phyloP scores from a whole-genome alignment of 768 basidiomycete genomes.

The Hygrophoropsis aurantiaca region DNA sequence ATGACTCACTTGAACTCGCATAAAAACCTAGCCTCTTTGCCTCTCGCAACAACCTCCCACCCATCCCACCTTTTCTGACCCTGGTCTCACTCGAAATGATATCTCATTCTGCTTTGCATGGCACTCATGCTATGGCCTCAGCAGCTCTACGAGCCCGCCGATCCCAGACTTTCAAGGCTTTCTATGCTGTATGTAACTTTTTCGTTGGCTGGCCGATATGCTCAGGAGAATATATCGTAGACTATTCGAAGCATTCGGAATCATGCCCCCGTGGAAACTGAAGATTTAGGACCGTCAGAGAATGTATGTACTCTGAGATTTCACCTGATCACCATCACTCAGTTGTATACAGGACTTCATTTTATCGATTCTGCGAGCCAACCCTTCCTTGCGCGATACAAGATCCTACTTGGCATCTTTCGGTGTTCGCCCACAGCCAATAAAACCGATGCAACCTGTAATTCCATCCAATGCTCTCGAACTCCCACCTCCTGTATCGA shows the following conservation, averaged over 20 bases:
- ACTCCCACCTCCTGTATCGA: slow-evolving; percentile 21
- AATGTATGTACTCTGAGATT: slow-evolving; percentile 41
- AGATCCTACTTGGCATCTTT: slow-evolving; percentile 92
- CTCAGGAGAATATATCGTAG: slow-evolving; percentile 22
- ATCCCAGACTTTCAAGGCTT: slow-evolving; percentile 46
- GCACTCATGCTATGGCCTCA: slow-evolving; percentile 29
- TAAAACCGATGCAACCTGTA: slow-evolving; percentile 26
- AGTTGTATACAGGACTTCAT: slow-evolving; percentile 79
- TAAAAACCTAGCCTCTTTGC: slow-evolving; percentile 10
- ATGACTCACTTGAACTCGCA: slow-evolving; percentile 9
- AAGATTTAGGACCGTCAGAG: slow-evolving; percentile 38
- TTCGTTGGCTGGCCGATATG: slow-evolving; percentile 10
- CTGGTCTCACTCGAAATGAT: slow-evolving; percentile 31
- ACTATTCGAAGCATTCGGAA: slow-evolving; percentile 31
- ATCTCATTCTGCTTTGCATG: slow-evolving; percentile 26
- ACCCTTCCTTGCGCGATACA: slow-evolving; percentile 89
- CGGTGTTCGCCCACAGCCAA: slow-evolving; percentile 56
- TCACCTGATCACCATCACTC: background rate
- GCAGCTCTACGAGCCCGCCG: slow-evolving; percentile 35
- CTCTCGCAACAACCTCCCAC: background rate
- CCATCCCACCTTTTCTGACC: background rate
- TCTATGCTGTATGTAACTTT: slow-evolving; percentile 49
- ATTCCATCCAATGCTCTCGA: slow-evolving; percentile 21
- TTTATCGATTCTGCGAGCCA: slow-evolving; percentile 88
- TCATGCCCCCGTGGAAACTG: slow-evolving; percentile 12